These are phyloP conservation scores for Podaxis sp. DNA, from an alignment of 768 basidiomycete species.

Conservation along the genomic window DNA sequence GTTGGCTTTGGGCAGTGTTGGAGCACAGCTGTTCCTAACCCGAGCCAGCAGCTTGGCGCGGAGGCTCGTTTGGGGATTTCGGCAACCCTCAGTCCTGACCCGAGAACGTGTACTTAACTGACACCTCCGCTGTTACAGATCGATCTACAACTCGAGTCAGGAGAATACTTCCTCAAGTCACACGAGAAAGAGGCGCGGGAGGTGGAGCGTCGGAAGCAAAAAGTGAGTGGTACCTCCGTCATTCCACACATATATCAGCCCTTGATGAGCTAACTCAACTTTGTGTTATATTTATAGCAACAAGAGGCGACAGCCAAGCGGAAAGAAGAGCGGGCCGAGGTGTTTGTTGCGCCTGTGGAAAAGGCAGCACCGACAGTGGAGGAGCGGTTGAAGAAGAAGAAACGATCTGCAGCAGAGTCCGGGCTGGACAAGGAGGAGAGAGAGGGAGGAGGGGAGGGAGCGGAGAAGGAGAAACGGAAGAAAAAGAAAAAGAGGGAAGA, in stretches of 20 bases:
- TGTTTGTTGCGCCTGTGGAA: constrained; percentile 87
- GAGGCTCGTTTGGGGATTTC: neutral
- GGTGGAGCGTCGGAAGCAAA: constrained; percentile 69
- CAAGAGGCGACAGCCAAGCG: constrained; percentile 67
- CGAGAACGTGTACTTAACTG: neutral
- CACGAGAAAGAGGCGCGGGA: constrained; percentile 82
- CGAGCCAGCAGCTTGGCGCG: neutral
- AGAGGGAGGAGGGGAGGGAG: constrained; percentile 25
- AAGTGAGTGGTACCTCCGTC: constrained; percentile 45
- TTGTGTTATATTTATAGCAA: constrained; percentile 55
- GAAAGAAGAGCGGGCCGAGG: constrained; percentile 80
- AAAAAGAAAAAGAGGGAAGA: constrained; percentile 33
- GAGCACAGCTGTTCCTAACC: neutral
- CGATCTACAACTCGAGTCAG: constrained; percentile 92
- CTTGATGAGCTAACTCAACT: neutral
- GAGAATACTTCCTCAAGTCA: constrained; percentile 97
- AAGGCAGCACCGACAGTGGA: constrained; percentile 69
- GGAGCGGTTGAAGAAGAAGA: constrained; percentile 66
- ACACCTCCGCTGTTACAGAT: constrained; percentile 43
- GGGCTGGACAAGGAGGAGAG: constrained; percentile 41
- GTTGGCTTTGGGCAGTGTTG: neutral
- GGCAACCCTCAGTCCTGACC: neutral
- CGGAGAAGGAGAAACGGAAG: constrained; percentile 33
- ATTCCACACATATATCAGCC: neutral
- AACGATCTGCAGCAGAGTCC: constrained; percentile 31